Evolutionary conservation across 106 monocot species (phyloP).

Genomic region (Allium sativum): DNA sequence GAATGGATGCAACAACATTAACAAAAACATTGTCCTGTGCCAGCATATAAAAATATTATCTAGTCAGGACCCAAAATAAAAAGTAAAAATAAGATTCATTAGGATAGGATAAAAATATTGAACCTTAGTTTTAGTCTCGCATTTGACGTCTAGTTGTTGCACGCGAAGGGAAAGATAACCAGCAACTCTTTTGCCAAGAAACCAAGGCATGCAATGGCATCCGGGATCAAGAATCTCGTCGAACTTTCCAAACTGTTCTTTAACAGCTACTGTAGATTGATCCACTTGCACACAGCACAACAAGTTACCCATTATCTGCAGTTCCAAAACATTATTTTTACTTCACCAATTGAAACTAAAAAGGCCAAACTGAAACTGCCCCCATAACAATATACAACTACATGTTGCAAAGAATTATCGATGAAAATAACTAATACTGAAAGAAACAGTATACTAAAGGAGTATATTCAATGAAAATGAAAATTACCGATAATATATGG

Average conservation of each 20-base stretch:
- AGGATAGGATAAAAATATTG: no score
- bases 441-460: background rate
- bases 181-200: slow-evolving; percentile 25
- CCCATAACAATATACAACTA: no score
- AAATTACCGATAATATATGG: no score
- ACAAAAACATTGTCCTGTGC: slow-evolving; percentile 84
- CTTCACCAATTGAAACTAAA: no score
- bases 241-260: slow-evolving; percentile 45
- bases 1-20: slow-evolving; percentile 79
- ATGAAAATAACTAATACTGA: no score
- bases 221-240: slow-evolving; percentile 56
- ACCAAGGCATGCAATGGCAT: slow-evolving; percentile 56
- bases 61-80: background rate
- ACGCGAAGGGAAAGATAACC: slow-evolving; percentile 42
- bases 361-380: no score
- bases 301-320: slow-evolving; percentile 27
- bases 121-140: slow-evolving; percentile 66
- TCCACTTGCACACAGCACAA: slow-evolving; percentile 51
- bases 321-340: background rate
- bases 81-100: no score
- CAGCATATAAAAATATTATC: background rate
- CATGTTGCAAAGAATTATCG: no score
- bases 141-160: slow-evolving; percentile 50
- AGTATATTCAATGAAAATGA: no score
- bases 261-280: slow-evolving; percentile 49